A percentile compares a stretch with the other conserved stretches of the same genome.
These are phyloP conservation scores for Venturia aucupariae DNA, from an alignment of 2,329 filamentous ascomycete species.

Conservation along the genomic window DNA sequence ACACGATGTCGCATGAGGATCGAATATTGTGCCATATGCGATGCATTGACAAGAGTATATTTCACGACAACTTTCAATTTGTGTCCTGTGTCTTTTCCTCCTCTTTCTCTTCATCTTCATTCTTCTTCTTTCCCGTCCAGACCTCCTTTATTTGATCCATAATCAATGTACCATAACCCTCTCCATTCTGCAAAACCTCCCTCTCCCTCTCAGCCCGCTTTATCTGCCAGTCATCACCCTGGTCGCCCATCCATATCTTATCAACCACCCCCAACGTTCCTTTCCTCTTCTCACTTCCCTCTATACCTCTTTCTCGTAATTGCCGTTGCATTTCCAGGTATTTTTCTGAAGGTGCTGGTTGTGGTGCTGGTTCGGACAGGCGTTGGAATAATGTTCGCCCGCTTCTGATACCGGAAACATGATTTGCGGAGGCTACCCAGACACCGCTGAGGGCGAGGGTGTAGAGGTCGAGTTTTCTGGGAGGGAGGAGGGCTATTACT, in stretches of 20 bases:
- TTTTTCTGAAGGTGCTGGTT: constrained; percentile 28
- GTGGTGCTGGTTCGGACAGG: constrained; percentile 16
- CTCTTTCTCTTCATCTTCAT: neutral
- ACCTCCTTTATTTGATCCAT: constrained; percentile 15
- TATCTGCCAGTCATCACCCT: constrained; percentile 36
- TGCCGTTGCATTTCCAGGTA: constrained; percentile 26
- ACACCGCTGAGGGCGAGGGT: constrained; percentile 44
- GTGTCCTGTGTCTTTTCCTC: neutral
- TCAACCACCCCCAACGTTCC: constrained; percentile 20
- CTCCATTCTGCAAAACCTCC: constrained; percentile 11
- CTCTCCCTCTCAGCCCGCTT: constrained; percentile 20
- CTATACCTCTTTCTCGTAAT: constrained; percentile 22
- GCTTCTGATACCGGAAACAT: constrained; percentile 35
- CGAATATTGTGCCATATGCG: neutral
- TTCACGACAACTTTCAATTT: neutral
- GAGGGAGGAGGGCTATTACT: constrained; percentile 45
- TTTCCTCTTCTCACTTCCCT: constrained; percentile 18
- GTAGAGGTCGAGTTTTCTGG: constrained; percentile 53
- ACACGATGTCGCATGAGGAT: too few species aligned
- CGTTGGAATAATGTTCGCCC: constrained; percentile 30
- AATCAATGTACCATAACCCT: constrained; percentile 33
- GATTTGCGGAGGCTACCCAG: constrained; percentile 41
- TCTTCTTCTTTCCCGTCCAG: constrained; percentile 9
- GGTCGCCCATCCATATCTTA: constrained; percentile 31
- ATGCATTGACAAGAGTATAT: neutral